A percentile compares a stretch with the other conserved stretches of the same genome.
Evolutionary conservation across 257 asterid species (phyloP).

Genomic region (Jasminum sambac): DNA sequence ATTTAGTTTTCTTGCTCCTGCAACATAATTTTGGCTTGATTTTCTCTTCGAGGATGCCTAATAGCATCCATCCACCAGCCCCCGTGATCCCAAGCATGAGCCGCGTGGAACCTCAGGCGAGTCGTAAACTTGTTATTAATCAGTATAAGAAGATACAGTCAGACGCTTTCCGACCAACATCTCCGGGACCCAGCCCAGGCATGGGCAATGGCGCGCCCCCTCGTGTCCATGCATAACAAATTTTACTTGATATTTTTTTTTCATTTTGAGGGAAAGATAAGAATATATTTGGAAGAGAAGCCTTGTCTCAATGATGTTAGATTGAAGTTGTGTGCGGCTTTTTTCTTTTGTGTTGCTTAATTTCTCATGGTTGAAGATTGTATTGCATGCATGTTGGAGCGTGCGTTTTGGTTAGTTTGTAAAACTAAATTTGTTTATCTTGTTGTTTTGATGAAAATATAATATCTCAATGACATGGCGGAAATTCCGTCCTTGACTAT

Average conservation of each 20-base stretch:
- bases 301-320: slow-evolving; percentile 5
- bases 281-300: background rate
- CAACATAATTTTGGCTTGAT: slow-evolving; percentile 17
- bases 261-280: slow-evolving; percentile 19
- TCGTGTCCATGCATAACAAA: slow-evolving; percentile 2
- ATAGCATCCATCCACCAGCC: slow-evolving; percentile 11
- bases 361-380: background rate
- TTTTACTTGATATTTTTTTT: background rate
- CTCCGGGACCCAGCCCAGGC: slow-evolving; percentile 71
- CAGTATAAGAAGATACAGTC: slow-evolving; percentile 36
- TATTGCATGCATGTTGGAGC: slow-evolving; percentile 32
- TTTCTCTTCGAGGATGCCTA: background rate
- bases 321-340: background rate
- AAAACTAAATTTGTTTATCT: slow-evolving; percentile 18
- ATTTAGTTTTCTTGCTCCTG: slow-evolving; percentile 19
- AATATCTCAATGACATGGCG: background rate
- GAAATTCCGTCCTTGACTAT: background rate
- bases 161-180: slow-evolving; percentile 51
- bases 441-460: background rate
- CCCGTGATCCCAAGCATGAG: background rate
- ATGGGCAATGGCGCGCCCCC: slow-evolving; percentile 59
- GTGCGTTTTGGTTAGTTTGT: slow-evolving; percentile 1
- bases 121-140: background rate
- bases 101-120: slow-evolving; percentile 11
- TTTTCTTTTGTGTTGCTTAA: background rate